Percentiles rank a stretch among this genome's conserved stretches.
phyloP scores from a whole-genome alignment of 441 rosid species.

The Kokia cookei region DNA sequence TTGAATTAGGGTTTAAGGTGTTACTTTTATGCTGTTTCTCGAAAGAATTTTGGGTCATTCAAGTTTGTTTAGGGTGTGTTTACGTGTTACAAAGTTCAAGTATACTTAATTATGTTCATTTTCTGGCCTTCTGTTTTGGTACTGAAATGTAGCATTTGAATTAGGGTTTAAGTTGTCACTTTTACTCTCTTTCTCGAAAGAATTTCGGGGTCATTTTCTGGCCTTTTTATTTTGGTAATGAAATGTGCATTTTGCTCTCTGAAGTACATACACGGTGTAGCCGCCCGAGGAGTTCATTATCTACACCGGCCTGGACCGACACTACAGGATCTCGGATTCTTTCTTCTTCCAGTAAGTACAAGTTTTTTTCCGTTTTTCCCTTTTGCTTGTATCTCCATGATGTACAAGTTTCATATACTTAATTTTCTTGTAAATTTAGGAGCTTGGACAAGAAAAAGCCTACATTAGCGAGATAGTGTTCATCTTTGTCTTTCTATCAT shows the following conservation, averaged over 20 bases:
- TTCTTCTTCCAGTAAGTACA: constrained; percentile 73
- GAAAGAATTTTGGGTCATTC: too few relatives aligned
- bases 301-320: constrained; percentile 84
- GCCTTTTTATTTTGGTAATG: not conserved
- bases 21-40: too few relatives aligned
- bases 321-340: constrained; percentile 87
- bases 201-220: not conserved
- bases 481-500: constrained; percentile 57
- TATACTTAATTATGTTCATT: too few relatives aligned
- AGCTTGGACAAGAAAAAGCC: constrained; percentile 91
- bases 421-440: constrained; percentile 36
- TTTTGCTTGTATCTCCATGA: not conserved
- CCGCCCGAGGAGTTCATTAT: constrained; percentile 96
- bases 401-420: not conserved
- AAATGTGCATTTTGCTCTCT: constrained; percentile 5
- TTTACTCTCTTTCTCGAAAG: not conserved
- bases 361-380: constrained; percentile 1
- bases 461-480: constrained; percentile 88
- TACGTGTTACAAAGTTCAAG: too few relatives aligned
- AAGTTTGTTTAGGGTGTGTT: too few relatives aligned
- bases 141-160: not conserved
- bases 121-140: too few relatives aligned
- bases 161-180: not conserved
- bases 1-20: too few relatives aligned
- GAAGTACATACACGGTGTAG: constrained; percentile 95